These are phyloP conservation scores for Aspergillus carlsbadensis DNA, from an alignment of 495 filamentous ascomycete species.

Conservation along the genomic window DNA sequence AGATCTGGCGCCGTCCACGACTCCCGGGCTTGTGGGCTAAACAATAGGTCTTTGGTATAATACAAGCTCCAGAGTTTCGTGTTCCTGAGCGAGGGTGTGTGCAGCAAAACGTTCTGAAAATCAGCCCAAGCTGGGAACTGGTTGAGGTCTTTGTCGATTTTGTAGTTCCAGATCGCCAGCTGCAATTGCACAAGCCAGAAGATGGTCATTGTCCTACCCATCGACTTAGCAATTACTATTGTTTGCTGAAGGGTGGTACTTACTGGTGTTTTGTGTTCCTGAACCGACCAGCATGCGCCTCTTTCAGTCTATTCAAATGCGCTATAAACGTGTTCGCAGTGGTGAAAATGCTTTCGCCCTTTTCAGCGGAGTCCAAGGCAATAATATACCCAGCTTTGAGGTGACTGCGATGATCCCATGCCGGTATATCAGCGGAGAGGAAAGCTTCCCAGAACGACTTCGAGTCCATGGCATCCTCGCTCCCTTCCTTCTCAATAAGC, in stretches of 20 bases:
- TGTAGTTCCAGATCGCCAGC: slow-evolving; percentile 11
- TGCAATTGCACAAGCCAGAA: slow-evolving; percentile 14
- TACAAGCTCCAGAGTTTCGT: slow-evolving; percentile 5
- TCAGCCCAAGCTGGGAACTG: not conserved
- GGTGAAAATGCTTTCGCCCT: not conserved
- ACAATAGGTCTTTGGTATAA: not conserved
- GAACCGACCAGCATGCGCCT: not conserved
- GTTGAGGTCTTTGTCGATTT: not conserved
- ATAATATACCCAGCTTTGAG: slow-evolving; percentile 1
- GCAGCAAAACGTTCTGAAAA: not conserved
- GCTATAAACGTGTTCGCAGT: not conserved
- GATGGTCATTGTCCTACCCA: slow-evolving; percentile 8
- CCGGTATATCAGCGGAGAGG: not conserved
- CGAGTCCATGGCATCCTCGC: not conserved
- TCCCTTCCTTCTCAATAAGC: slow-evolving; percentile 1
- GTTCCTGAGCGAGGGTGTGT: not conserved
- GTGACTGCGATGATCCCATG: slow-evolving; percentile 5
- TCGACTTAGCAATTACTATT: not conserved
- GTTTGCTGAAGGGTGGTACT: not conserved
- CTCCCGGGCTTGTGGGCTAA: slow-evolving; percentile 2
- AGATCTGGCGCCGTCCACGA: not conserved
- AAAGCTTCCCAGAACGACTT: not conserved
- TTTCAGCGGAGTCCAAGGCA: not conserved
- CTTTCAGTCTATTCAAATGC: not conserved
- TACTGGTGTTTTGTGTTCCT: slow-evolving; percentile 7